These are phyloP conservation scores for Nematocida sp. DNA, from an alignment of 371 early-diverging fungal genomes.

Conservation along the genomic window DNA sequence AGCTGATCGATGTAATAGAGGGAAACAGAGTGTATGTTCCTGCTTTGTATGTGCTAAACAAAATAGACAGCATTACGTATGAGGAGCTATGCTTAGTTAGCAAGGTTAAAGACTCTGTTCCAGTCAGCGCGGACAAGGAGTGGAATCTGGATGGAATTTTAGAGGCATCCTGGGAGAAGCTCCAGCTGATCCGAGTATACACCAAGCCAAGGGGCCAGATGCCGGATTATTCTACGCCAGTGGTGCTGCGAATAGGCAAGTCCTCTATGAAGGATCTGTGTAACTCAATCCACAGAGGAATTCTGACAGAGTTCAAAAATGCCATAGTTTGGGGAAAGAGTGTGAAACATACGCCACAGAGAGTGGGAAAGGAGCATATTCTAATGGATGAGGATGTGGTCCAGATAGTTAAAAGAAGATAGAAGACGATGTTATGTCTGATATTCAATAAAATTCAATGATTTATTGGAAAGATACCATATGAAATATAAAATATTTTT, in stretches of 20 bases:
- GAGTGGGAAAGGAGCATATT: constrained; percentile 91
- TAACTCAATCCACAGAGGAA: constrained; percentile 88
- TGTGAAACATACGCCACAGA: constrained; percentile 93
- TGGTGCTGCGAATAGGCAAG: constrained; percentile 75
- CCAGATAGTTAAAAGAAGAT: constrained; percentile 78
- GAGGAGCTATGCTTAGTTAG: constrained; percentile 90
- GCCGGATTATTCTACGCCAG: constrained; percentile 91
- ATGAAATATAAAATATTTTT: too few relatives aligned
- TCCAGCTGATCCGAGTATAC: constrained; percentile 71
- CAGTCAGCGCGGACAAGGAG: constrained; percentile 87
- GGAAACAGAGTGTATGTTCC: constrained; percentile 87
- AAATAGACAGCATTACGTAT: constrained; percentile 90
- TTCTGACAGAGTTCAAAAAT: constrained; percentile 86
- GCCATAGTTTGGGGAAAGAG: constrained; percentile 95
- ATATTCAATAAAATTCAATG: too few relatives aligned
- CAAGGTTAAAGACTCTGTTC: constrained; percentile 92
- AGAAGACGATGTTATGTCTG: constrained; percentile 14
- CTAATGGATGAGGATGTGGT: constrained; percentile 95
- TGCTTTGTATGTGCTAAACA: constrained; percentile 92
- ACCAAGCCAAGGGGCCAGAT: constrained; percentile 92
- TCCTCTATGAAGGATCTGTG: constrained; percentile 87
- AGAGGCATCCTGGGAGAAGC: constrained; percentile 69
- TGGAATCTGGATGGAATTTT: constrained; percentile 98
- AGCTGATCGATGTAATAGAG: constrained; percentile 93
- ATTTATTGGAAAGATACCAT: too few relatives aligned